Base-by-base conservation (phyloP, 2,329 filamentous ascomycete species). In the Daldinia eschscholtzii region DNA sequence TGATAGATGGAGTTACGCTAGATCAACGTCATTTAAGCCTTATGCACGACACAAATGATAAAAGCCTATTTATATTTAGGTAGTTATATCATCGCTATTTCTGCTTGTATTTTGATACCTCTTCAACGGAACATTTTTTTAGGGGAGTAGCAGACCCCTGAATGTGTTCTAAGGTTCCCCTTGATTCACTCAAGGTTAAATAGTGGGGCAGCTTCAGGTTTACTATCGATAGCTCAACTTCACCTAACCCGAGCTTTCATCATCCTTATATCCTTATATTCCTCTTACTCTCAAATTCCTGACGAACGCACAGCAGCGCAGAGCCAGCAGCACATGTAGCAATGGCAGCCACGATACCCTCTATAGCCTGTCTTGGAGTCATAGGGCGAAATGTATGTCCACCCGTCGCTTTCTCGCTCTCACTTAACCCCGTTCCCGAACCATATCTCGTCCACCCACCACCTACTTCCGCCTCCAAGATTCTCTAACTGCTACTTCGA, bases 291-390 rank as follows among this genome's bases (percentile, higher is more conserved):
- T 28, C 37, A 41, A 57, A 23, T 23, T 55, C 12, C 42, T 23
- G 23, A 44, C 57, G 7, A 18, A 52, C 28, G 28, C 33, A 37
- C 50, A 55, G 23, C 20, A 26, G 6, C 37, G 15, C 23, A 56
- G 42, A 67, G 6, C 28, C n/a, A 23, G 33, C 10, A 62, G 50
- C 65, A 46, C 56, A 68, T 66, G 59, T 37, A 65, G 61, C 74
- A 50, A 90, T 89, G 87, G 86, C 88, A 74, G 84, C 86, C 72
- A 83, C 87, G 64, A 87, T 89, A 76, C 91, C 95, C 33, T 93
- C 92, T 39, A 96, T 98, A 81, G 94, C 93, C 80, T 97, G 94
- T 79, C 90, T 99, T 75, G 94, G 94, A 80, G 86, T 98, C 59
- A 97, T 99, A 76, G 95, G 96, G 74, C 94, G 96, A 82, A 92